Evolutionary conservation across 2,329 filamentous ascomycete species (phyloP).

Genomic region (Arachnomyces sp.): DNA sequence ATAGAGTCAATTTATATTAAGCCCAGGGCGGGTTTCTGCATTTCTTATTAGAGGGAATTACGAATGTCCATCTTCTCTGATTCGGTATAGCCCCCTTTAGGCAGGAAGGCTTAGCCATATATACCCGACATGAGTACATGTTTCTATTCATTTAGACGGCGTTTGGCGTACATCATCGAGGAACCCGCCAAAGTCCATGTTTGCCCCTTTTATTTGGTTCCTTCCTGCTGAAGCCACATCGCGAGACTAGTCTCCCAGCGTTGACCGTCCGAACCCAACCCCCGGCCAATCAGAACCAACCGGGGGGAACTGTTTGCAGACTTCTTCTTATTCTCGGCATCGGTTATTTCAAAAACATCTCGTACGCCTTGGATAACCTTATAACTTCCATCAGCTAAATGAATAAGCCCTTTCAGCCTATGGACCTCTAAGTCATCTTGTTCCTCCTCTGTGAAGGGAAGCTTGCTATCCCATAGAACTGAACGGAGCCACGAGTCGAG

Average conservation of each 20-base stretch:
- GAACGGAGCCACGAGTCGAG: constrained; percentile 77
- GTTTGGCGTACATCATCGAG: not conserved
- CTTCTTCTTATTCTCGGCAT: constrained; percentile 34
- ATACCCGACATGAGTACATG: too few species aligned
- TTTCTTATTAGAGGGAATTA: too few species aligned
- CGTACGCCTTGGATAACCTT: constrained; percentile 86
- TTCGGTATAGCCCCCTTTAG: too few species aligned
- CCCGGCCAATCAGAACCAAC: constrained; percentile 40
- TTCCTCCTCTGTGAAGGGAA: constrained; percentile 15
- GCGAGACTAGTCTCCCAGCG: constrained; percentile 30
- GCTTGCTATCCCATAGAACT: constrained; percentile 65
- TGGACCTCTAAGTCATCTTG: constrained; percentile 64
- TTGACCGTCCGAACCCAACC: constrained; percentile 26
- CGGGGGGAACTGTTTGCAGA: constrained; percentile 28
- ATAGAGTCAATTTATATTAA: too few species aligned
- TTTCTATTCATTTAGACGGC: too few species aligned
- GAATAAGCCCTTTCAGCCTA: constrained; percentile 72
- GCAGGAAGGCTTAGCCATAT: too few species aligned
- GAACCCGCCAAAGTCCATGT: constrained; percentile 1
- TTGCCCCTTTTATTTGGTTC: constrained; percentile 1
- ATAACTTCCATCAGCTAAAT: constrained; percentile 53
- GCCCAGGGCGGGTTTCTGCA: too few species aligned
- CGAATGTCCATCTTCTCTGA: too few species aligned
- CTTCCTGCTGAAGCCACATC: constrained; percentile 9
- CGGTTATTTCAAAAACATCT: constrained; percentile 86